Conservation (phyloP, 2,329 filamentous ascomycete species). For the Sphaerulina populicola region DNA sequence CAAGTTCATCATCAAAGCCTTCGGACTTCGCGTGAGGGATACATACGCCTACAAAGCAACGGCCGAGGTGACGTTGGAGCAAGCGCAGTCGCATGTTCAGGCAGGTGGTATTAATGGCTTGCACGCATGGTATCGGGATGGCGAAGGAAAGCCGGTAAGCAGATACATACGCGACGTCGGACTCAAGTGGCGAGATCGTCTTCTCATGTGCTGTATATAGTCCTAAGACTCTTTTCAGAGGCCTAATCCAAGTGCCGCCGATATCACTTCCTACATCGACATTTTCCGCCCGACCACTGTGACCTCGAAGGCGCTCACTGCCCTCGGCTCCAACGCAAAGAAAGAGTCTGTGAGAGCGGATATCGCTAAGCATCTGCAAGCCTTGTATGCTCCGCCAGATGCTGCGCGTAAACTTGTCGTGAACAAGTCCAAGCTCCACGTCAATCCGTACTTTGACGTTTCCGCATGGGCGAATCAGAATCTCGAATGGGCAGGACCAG, state of each 20-base stretch:
- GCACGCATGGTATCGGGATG: slow-evolving; percentile 46
- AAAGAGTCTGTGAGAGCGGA: slow-evolving; percentile 52
- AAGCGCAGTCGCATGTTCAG: slow-evolving; percentile 44
- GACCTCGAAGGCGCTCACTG: slow-evolving; percentile 54
- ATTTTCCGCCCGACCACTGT: slow-evolving; percentile 56
- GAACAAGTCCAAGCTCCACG: slow-evolving; percentile 38
- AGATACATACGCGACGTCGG: not conserved
- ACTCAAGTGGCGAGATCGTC: slow-evolving; percentile 9
- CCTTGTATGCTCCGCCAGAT: slow-evolving; percentile 46
- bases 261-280: slow-evolving; percentile 58
- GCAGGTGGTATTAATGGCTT: slow-evolving; percentile 41
- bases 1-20: slow-evolving; percentile 41
- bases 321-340: slow-evolving; percentile 57
- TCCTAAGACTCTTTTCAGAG: slow-evolving; percentile 25
- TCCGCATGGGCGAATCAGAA: slow-evolving; percentile 57
- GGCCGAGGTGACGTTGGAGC: slow-evolving; percentile 44
- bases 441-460: slow-evolving; percentile 61
- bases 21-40: slow-evolving; percentile 40
- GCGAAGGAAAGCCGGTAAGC: slow-evolving; percentile 34
- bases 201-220: slow-evolving; percentile 18
- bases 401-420: slow-evolving; percentile 28
- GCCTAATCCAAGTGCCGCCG: slow-evolving; percentile 45
- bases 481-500: slow-evolving; percentile 58
- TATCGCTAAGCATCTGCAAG: slow-evolving; percentile 50
- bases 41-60: slow-evolving; percentile 46